Base-by-base conservation (phyloP, 163 green algal genomes). In the Volvox carteri region DNA sequence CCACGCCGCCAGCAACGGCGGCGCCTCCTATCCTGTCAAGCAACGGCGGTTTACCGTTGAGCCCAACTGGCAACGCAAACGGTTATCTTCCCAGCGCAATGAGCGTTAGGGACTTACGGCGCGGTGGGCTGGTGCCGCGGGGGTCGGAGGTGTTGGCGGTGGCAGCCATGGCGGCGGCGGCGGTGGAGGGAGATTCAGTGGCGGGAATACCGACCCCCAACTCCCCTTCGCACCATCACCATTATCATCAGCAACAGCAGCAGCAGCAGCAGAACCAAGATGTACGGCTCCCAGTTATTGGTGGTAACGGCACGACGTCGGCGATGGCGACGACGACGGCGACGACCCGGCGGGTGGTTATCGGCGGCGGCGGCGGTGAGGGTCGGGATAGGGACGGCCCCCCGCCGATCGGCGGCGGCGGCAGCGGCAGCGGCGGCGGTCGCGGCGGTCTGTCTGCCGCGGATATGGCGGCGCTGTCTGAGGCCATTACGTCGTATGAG, bases 391-490 rank as follows among this genome's bases (percentile, higher is more conserved):
- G 74, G 5, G 54, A 30, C 54, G 54, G 28, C n/a, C n/a, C n/a
- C n/a, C n/a, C n/a, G n/a, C n/a, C n/a, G n/a, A 11, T 25, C 37
- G 76, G 12, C 33, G 33, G n/a, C 18, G 28, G 75, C 1, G 33
- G 52, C 48, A 35, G 25, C 8, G 28, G 25, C 28, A 25, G 77
- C 52, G 78, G 41, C 58, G 58, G 54, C 14, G 78, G 39, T n/a
- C 18, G 30, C 8, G 35, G 76, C 16, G 21, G 35, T 6, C 41
- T 78, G 28, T 42, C 58, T 39, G 39, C 42, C 42, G 58, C 60
- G 19, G 80, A 87, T 30, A 44, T 87, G 67, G 81, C 81, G 21
- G 81, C 81, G 23, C n/a, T 80, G 7, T 58, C 81, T 28, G 81
- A 87, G 67, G 81, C 81, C 23, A 62, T 87, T 6, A 42, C 81